Base-by-base conservation (phyloP, 2,329 filamentous ascomycete species). In the Xylogone sp. region DNA sequence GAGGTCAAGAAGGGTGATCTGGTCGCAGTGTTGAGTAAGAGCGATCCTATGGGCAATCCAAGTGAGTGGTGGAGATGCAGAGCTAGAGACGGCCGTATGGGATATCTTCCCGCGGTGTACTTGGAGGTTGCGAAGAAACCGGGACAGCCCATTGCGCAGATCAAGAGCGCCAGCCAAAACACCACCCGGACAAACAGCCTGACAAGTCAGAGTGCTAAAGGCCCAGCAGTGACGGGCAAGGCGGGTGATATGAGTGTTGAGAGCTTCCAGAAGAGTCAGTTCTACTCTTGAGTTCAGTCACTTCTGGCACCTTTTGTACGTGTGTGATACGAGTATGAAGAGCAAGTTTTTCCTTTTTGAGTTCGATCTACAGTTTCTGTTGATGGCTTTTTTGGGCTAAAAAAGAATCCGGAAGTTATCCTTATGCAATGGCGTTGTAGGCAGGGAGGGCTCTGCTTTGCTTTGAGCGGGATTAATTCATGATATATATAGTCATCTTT, bases 1-100 rank as follows among this genome's bases (percentile, higher is more conserved):
- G 85, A 89, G 31, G 93, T 95, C 21, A 92, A 89, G 74, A 97
- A 96, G 75, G 93, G 93, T 53, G 94, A 99, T 62, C 84, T 97
- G 49, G 92, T 99, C 16, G 94, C 94, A 21, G 91, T 99, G 1
- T 79, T 99, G 50, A 87, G 86, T 74, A 97, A 97, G 74, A 88
- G 84, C 18, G 94, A 99, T 63, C 94, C 94, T 1, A 82, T 93
- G 65, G 94, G 94, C 43, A 91, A 94, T 62, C 83, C 90, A 3
- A 94, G 88, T 48, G 93, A 99, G 66, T 99, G 94, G 94, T 99
- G 94, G 94, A 84, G 87, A 59, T 99, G 95, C 71, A 82, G 94
- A 50, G 88, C 93, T 13, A 81, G 94, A 54, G 91, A 97, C 66
- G 92, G 91, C 44, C 81, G 90, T 21, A 86, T 96, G 62, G 94